Conservation (phyloP, 495 filamentous ascomycete genomes). For the Xylaria venustula region DNA sequence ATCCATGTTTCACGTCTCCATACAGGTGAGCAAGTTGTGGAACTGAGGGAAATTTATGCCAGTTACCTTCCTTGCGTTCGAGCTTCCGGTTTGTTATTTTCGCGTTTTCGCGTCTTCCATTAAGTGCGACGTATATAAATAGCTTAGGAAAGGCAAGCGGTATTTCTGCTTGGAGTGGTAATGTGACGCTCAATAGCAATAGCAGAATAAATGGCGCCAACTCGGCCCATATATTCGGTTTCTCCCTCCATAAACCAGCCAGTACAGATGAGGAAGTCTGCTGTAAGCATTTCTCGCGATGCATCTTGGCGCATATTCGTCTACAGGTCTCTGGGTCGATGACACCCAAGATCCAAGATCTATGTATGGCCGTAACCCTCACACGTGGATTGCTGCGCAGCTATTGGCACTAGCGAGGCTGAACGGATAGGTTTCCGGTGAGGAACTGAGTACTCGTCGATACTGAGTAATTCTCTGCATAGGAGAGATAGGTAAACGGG, state of each 20-base stretch:
- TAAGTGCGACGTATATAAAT: too few relatives aligned
- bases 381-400: background rate
- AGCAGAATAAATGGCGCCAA: too few relatives aligned
- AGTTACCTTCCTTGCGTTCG: too few relatives aligned
- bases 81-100: too few relatives aligned
- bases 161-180: too few relatives aligned
- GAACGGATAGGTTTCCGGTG: background rate
- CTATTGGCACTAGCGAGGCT: background rate
- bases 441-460: background rate
- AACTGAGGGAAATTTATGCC: too few relatives aligned
- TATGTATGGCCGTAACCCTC: background rate
- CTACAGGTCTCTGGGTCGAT: background rate
- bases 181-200: too few relatives aligned
- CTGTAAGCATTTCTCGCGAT: background rate
- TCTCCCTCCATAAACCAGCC: background rate
- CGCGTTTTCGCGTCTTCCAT: too few relatives aligned
- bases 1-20: too few relatives aligned
- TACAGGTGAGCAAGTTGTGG: too few relatives aligned
- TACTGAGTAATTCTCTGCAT: background rate
- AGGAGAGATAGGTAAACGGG: background rate
- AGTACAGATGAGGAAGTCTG: background rate
- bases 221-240: background rate
- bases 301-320: conserved; percentile 11
- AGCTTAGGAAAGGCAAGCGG: too few relatives aligned
- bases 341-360: background rate